These are phyloP conservation scores for barrel medic (Medicago truncatula) DNA, from an alignment of 306 rosid genomes.

Conservation along the genomic window DNA sequence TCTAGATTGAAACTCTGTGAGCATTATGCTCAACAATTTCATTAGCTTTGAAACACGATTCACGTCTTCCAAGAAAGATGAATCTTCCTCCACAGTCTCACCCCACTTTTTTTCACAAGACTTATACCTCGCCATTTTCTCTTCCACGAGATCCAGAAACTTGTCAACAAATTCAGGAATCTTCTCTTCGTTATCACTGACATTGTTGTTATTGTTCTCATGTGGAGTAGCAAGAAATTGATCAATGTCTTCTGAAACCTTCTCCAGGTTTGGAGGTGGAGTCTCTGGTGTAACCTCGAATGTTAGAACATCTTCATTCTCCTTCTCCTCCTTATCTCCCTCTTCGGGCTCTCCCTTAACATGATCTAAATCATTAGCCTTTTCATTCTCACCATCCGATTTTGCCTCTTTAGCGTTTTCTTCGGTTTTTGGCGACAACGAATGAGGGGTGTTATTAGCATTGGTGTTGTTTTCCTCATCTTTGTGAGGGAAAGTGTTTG, in stretches of 20 bases:
- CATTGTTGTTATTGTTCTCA: background rate
- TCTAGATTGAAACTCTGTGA: background rate
- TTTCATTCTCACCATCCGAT: background rate
- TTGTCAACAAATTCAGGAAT: conserved; percentile 47
- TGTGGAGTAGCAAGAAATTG: conserved; percentile 19
- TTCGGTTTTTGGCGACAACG: conserved; percentile 2
- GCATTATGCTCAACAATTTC: conserved; percentile 5
- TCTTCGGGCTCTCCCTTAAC: background rate
- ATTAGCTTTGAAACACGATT: conserved; percentile 52
- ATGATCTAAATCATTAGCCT: background rate
- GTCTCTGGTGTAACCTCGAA: conserved; percentile 20
- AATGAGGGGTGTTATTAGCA: background rate
- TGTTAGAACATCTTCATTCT: background rate
- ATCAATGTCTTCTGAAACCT: conserved; percentile 52
- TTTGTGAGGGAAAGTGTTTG: background rate
- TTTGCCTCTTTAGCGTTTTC: background rate
- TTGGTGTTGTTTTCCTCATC: conserved; percentile 34
- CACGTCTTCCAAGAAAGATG: conserved; percentile 51
- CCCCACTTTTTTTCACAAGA: conserved; percentile 44
- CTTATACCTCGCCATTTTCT: conserved; percentile 44
- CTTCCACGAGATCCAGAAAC: conserved; percentile 60
- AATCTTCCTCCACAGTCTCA: conserved; percentile 42
- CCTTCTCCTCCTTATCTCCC: background rate
- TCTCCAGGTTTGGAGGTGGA: conserved; percentile 42
- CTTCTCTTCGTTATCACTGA: background rate